Evolutionary conservation across 2,329 filamentous ascomycete species (phyloP).

Genomic region (Beauveria asiatica): DNA sequence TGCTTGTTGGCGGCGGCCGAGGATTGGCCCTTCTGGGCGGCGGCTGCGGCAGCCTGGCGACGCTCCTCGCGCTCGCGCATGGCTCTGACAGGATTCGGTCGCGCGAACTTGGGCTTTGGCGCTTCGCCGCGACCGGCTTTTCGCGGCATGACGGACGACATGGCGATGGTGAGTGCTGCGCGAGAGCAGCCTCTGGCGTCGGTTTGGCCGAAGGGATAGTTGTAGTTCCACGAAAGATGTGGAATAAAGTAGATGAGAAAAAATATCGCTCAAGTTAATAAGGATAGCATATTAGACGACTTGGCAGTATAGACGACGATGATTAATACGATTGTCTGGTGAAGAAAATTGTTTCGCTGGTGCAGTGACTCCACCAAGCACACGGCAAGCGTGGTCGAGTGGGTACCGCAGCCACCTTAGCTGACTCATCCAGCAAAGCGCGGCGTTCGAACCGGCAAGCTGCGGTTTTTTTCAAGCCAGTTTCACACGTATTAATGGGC

Average conservation of each 20-base stretch:
- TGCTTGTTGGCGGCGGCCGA: conserved; percentile 21
- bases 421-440: conserved; percentile 7
- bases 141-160: conserved; percentile 41
- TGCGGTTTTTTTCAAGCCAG: neutral
- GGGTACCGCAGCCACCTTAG: neutral
- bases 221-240: neutral
- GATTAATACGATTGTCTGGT: conserved; percentile 5
- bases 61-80: conserved; percentile 44
- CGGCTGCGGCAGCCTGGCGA: conserved; percentile 27
- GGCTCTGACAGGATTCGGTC: conserved; percentile 40
- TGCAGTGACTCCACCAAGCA: neutral
- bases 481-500: neutral
- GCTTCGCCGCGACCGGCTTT: conserved; percentile 20
- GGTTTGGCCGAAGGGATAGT: neutral
- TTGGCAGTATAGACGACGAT: neutral
- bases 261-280: neutral
- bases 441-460: conserved; percentile 4
- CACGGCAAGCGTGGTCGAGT: neutral
- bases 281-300: neutral
- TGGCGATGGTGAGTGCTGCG: conserved; percentile 18
- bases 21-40: conserved; percentile 20
- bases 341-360: conserved; percentile 8
- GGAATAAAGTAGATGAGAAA: neutral
- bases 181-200: neutral
- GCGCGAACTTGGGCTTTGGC: conserved; percentile 32